Conservation (phyloP, 805 yeast species). For the Blastobotrys americana region DNA sequence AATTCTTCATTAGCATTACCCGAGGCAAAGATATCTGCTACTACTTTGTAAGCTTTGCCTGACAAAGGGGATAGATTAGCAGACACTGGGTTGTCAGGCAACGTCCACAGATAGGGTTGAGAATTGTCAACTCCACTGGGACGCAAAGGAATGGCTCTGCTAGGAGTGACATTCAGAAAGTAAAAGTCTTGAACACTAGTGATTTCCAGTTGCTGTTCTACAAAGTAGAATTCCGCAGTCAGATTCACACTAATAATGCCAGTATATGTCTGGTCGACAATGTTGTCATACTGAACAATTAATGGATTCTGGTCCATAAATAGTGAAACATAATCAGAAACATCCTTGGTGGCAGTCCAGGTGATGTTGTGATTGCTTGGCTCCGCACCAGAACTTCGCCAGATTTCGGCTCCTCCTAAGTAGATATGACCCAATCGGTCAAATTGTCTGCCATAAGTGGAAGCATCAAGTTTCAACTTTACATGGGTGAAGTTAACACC, state of each 20-base stretch:
- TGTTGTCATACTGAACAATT: constrained; percentile 59
- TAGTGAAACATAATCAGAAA: constrained; percentile 46
- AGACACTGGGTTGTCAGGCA: not conserved
- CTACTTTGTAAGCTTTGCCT: constrained; percentile 52
- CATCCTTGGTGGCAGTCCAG: constrained; percentile 56
- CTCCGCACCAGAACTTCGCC: constrained; percentile 84
- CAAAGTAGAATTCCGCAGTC: not conserved
- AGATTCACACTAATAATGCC: constrained; percentile 12
- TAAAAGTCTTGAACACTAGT: not conserved
- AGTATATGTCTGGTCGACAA: constrained; percentile 35
- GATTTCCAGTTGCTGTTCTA: not conserved
- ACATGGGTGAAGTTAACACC: constrained; percentile 33
- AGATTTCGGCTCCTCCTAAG: constrained; percentile 50
- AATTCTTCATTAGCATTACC: constrained; percentile 81
- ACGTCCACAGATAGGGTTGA: not conserved
- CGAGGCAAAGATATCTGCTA: constrained; percentile 54
- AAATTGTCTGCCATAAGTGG: constrained; percentile 31
- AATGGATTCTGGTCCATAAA: constrained; percentile 38
- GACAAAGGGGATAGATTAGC: constrained; percentile 27
- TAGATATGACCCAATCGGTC: constrained; percentile 35
- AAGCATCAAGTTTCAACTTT: constrained; percentile 27
- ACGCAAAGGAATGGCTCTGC: not conserved
- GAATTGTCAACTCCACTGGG: not conserved
- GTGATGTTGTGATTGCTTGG: constrained; percentile 35
- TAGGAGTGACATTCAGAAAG: not conserved